Conservation (phyloP, 768 basidiomycete genomes). For the Bullera alba region DNA sequence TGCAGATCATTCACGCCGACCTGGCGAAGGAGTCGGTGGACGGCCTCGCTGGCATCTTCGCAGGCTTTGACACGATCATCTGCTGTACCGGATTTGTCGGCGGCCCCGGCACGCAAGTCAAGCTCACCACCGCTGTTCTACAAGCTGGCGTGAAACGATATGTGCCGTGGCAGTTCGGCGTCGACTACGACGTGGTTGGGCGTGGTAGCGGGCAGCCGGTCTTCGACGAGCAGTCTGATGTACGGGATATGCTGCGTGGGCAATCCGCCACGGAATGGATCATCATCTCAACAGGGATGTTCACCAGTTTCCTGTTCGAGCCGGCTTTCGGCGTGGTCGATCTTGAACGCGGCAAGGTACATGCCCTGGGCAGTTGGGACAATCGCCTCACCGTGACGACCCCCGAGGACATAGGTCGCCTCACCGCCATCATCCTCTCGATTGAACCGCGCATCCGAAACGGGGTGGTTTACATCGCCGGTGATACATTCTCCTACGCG, state of each 20-base stretch:
- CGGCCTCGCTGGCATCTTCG: too few species aligned
- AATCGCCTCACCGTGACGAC: neutral
- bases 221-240: conserved; percentile 47
- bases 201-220: conserved; percentile 38
- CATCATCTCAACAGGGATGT: conserved; percentile 42
- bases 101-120: conserved; percentile 31
- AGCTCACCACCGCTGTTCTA: conserved; percentile 39
- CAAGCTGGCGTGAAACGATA: conserved; percentile 35
- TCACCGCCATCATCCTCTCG: neutral
- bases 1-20: too few species aligned
- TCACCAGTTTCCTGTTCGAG: conserved; percentile 43
- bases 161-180: conserved; percentile 48
- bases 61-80: neutral
- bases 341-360: neutral
- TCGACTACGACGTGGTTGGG: conserved; percentile 47
- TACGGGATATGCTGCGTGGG: conserved; percentile 39
- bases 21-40: too few species aligned
- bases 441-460: neutral
- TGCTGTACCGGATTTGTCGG: neutral
- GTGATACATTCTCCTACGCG: neutral
- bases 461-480: neutral
- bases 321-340: neutral
- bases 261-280: conserved; percentile 40
- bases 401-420: neutral
- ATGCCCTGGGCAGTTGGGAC: neutral